phyloP scores from a whole-genome alignment of 768 basidiomycete species.

The Neoboletus magnificus region DNA sequence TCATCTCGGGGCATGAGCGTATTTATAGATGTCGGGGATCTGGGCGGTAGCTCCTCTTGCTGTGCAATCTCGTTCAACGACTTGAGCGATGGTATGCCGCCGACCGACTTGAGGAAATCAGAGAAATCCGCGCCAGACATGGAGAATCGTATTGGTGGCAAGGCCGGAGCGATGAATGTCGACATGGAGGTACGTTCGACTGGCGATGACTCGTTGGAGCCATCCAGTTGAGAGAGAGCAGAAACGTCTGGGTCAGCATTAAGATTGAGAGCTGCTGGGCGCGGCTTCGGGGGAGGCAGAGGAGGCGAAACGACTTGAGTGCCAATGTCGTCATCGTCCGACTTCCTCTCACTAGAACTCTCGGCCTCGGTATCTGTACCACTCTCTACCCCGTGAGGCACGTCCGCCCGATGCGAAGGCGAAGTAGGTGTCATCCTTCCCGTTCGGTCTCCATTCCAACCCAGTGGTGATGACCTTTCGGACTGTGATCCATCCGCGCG shows the following conservation, averaged over 20 bases:
- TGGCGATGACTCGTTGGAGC: constrained; percentile 57
- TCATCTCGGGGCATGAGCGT: constrained; percentile 13
- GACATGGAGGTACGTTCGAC: constrained; percentile 65
- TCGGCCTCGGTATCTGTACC: constrained; percentile 71
- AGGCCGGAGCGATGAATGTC: constrained; percentile 81
- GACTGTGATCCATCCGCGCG: constrained; percentile 21
- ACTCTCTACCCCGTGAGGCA: constrained; percentile 70
- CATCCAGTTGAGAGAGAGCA: constrained; percentile 31
- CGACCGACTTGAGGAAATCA: constrained; percentile 61
- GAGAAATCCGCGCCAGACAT: constrained; percentile 81
- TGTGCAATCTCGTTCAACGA: constrained; percentile 46
- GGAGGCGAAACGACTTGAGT: constrained; percentile 35
- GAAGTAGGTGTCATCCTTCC: constrained; percentile 42
- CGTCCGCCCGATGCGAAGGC: constrained; percentile 62
- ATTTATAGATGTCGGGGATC: constrained; percentile 19
- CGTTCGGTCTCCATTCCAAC: constrained; percentile 20
- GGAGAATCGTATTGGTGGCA: constrained; percentile 91
- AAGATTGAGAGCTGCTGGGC: constrained; percentile 31
- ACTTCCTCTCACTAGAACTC: constrained; percentile 36
- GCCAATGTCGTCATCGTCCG: constrained; percentile 22
- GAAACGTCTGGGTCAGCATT: constrained; percentile 17
- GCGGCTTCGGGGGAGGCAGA: constrained; percentile 42
- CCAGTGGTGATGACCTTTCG: constrained; percentile 18
- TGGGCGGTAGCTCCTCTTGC: constrained; percentile 35
- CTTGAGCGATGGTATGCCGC: constrained; percentile 46